Evolutionary conservation across 2,329 filamentous ascomycete species (phyloP).

Genomic region (Anthostomella pinea): DNA sequence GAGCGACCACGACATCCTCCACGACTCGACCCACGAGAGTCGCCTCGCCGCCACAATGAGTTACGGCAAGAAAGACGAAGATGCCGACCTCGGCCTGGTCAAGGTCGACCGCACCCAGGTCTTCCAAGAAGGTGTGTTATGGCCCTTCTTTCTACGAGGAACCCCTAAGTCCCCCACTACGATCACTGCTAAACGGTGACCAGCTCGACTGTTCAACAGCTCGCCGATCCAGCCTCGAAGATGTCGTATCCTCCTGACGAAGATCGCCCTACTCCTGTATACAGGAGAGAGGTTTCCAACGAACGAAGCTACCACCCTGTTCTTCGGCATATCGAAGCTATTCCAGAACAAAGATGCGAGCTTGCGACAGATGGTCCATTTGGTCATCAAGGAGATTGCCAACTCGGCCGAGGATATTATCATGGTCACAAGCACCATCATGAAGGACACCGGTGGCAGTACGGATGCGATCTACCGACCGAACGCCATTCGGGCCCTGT

Average conservation of each 20-base stretch:
- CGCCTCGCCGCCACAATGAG: slow-evolving; percentile 64
- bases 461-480: slow-evolving; percentile 92
- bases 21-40: slow-evolving; percentile 23
- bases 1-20: slow-evolving; percentile 26
- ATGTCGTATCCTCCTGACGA: slow-evolving; percentile 96
- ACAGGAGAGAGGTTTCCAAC: slow-evolving; percentile 96
- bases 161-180: slow-evolving; percentile 22
- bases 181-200: slow-evolving; percentile 35
- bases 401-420: slow-evolving; percentile 97
- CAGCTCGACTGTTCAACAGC: slow-evolving; percentile 95
- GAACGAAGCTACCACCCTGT: slow-evolving; percentile 95
- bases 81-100: slow-evolving; percentile 88
- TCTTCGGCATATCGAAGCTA: slow-evolving; percentile 98
- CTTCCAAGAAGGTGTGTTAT: slow-evolving; percentile 89
- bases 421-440: slow-evolving; percentile 99
- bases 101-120: slow-evolving; percentile 97
- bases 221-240: slow-evolving; percentile 94
- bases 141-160: slow-evolving; percentile 16
- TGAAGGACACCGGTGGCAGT: slow-evolving; percentile 97
- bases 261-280: slow-evolving; percentile 93
- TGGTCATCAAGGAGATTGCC: slow-evolving; percentile 96
- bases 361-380: slow-evolving; percentile 96
- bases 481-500: slow-evolving; percentile 92
- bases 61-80: slow-evolving; percentile 99
- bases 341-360: slow-evolving; percentile 99